Evolutionary conservation across 73 alveolate species (phyloP), one percentile per base, ranked within the genome.

Genomic region (Paramecium tetraurelia): DNA sequence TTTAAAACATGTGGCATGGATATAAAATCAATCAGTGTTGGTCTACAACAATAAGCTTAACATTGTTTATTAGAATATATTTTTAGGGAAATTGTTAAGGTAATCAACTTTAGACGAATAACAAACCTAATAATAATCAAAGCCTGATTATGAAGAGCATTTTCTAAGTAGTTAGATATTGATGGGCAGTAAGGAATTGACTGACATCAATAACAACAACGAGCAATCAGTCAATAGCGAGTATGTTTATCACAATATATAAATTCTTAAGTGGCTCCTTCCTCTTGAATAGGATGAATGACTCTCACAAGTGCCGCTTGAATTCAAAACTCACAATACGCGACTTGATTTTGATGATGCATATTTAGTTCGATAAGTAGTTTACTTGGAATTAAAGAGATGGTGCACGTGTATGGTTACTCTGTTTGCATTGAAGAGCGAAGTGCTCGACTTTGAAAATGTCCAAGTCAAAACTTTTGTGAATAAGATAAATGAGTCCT

Each of bases 351-450:
- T 21, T 11, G 33, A 36, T 36, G 48, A 33, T 40, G 38, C 41
- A 31, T 7, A 40, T 11, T 0, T 21, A 75, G 36, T 75, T 33
- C 36, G 69, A 75, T 75, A 75, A 36, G 84, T 68, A 68, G 40
- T 68, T 68, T 68, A 68, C 84, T 68, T 31, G 40, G 40, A 11
- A 68, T 68, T 68, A 68, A 68, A 53, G 40, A 68, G 84, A 75
- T 75, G 87, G 87, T 14, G 87, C 38, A 31, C 48, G 20, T 75
- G 38, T 21, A 75, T 44, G 41, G 48, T 75, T 12, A 75, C 87
- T 31, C 33, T 75, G 48, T 75, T 31, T 75, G 20, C 12, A 75
- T 36, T 75, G 24, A 75, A 8, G 22, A 75, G 59, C 33, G 35
- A 29, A 16, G 41, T 36, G 31, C 48, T 33, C 4, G 87, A 75